phyloP scores from a whole-genome alignment of 164 flowering plant genomes.

The Kalanchoe fedtschenkoi region DNA sequence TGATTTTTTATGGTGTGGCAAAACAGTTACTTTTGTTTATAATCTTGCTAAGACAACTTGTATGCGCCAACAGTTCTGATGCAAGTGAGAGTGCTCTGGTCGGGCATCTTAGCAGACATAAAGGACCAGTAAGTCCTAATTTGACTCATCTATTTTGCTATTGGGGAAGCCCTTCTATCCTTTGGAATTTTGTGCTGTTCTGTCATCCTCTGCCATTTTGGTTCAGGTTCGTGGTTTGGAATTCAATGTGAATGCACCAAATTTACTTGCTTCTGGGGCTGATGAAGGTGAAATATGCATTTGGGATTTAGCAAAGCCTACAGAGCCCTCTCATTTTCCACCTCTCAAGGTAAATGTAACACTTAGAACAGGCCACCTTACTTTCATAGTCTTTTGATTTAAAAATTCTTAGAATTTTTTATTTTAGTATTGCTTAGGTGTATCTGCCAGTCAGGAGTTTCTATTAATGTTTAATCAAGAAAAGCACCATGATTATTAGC shows the following conservation, averaged over 20 bases:
- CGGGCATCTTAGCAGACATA: constrained; percentile 57
- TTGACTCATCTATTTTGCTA: background rate
- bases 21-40: background rate
- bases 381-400: background rate
- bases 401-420: background rate
- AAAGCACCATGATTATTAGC: no score
- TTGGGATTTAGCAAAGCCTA: constrained; percentile 78
- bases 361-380: background rate
- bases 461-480: no score
- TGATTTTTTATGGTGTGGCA: no score
- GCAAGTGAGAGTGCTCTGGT: constrained; percentile 44
- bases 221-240: constrained; percentile 91
- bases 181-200: constrained; percentile 1
- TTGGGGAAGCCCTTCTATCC: background rate
- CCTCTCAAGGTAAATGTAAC: constrained; percentile 51
- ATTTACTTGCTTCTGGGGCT: constrained; percentile 89
- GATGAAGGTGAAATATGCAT: constrained; percentile 93
- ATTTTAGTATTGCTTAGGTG: background rate
- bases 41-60: background rate
- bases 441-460: background rate
- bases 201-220: background rate
- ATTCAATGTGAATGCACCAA: constrained; percentile 57
- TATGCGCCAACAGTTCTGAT: constrained; percentile 36
- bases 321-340: constrained; percentile 67
- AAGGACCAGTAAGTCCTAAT: constrained; percentile 68